These are phyloP conservation scores for Cladosporium sp. DNA, from an alignment of 2,329 filamentous ascomycete genomes.

Conservation along the genomic window DNA sequence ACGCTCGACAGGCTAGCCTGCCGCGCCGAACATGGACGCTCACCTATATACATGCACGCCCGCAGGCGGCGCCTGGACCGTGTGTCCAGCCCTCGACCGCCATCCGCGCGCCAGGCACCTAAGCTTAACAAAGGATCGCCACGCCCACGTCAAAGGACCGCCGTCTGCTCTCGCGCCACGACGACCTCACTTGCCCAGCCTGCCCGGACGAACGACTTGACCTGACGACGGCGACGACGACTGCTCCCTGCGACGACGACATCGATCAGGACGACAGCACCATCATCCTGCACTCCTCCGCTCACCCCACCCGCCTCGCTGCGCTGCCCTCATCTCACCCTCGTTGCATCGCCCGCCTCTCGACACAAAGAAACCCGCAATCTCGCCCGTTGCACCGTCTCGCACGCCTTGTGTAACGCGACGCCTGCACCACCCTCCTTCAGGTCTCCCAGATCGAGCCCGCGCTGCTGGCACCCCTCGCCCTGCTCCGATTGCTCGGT, in stretches of 20 bases:
- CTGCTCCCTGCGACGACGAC: not conserved
- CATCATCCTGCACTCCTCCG: not conserved
- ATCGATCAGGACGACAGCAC: not conserved
- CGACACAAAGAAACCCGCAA: constrained; percentile 29
- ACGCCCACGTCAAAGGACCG: constrained; percentile 32
- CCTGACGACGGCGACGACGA: not conserved
- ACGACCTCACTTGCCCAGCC: constrained; percentile 22
- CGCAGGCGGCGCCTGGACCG: constrained; percentile 30
- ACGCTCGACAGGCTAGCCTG: constrained; percentile 1
- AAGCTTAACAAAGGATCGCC: constrained; percentile 51
- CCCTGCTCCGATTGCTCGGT: constrained; percentile 32
- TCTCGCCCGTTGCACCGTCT: constrained; percentile 24
- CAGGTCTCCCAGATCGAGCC: constrained; percentile 38
- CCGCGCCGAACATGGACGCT: constrained; percentile 9
- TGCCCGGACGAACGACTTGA: not conserved
- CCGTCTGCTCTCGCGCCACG: constrained; percentile 13
- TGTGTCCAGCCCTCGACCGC: constrained; percentile 44
- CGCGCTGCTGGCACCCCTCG: constrained; percentile 31
- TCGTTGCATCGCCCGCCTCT: constrained; percentile 18
- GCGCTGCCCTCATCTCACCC: not conserved
- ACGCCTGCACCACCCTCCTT: constrained; percentile 46
- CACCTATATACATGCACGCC: constrained; percentile 23
- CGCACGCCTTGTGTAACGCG: constrained; percentile 37
- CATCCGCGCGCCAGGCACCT: constrained; percentile 43
- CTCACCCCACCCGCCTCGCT: constrained; percentile 2